Conservation (phyloP, 495 filamentous ascomycete genomes). For the Thermochaetoides thermophila region DNA sequence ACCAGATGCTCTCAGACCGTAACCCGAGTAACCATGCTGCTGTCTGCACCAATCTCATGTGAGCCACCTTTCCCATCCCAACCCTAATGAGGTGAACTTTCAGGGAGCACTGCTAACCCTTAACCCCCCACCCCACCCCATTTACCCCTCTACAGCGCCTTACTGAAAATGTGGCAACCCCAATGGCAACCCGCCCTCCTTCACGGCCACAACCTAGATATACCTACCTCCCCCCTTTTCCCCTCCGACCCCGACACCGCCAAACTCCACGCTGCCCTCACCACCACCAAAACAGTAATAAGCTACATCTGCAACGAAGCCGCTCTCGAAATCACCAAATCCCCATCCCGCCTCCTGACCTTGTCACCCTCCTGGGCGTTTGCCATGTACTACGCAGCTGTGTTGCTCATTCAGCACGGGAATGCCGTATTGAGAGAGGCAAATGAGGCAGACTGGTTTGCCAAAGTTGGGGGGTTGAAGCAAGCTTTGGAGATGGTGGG, state of each 20-base stretch:
- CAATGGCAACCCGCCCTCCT: no score
- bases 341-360: not conserved
- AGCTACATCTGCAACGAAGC: constrained; percentile 9
- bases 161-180: no score
- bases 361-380: constrained; percentile 14
- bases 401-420: constrained; percentile 16
- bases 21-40: no score
- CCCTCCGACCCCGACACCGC: no score
- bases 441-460: constrained; percentile 8
- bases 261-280: no score
- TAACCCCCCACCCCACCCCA: no score
- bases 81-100: constrained; percentile 9
- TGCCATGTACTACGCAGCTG: constrained; percentile 12
- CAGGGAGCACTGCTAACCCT: constrained; percentile 16
- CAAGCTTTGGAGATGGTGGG: constrained; percentile 3
- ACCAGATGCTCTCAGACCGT: constrained; percentile 8
- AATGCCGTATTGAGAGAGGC: constrained; percentile 9
- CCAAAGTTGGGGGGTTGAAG: constrained; percentile 11
- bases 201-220: no score
- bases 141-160: no score
- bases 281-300: constrained; percentile 10
- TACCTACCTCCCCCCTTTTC: no score
- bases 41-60: constrained; percentile 19
- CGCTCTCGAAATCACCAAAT: constrained; percentile 1
- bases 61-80: constrained; percentile 1